Evolutionary conservation across 1,139 yeast species (phyloP).

Genomic region (Nematodospora anomalae): DNA sequence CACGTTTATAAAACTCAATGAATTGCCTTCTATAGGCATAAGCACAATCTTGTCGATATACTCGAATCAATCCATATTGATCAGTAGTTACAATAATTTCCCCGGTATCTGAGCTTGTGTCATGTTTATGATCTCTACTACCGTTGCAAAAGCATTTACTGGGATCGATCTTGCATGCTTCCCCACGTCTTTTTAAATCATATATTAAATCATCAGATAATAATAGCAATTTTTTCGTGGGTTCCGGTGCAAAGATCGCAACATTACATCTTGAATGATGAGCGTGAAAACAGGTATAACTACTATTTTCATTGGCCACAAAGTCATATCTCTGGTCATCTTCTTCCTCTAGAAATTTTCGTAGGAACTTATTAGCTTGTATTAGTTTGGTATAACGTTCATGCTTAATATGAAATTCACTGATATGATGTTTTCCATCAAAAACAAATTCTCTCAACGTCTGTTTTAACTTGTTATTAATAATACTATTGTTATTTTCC

Average conservation of each 20-base stretch:
- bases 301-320: constrained; percentile 48
- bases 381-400: constrained; percentile 31
- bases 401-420: constrained; percentile 33
- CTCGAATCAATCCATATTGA: constrained; percentile 67
- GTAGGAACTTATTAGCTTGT: constrained; percentile 35
- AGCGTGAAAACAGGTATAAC: constrained; percentile 73
- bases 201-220: constrained; percentile 77
- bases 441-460: constrained; percentile 36
- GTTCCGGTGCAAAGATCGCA: constrained; percentile 78
- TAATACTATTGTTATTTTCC: constrained; percentile 49
- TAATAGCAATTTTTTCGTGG: constrained; percentile 62
- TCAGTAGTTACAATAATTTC: constrained; percentile 76
- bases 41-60: constrained; percentile 79
- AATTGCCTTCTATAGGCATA: constrained; percentile 32
- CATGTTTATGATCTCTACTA: constrained; percentile 23
- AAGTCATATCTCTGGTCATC: constrained; percentile 25
- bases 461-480: constrained; percentile 37
- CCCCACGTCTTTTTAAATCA: constrained; percentile 49
- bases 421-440: constrained; percentile 38
- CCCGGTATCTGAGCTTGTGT: constrained; percentile 26
- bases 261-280: constrained; percentile 72
- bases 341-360: constrained; percentile 27
- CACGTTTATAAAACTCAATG: constrained; percentile 17
- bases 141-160: constrained; percentile 7
- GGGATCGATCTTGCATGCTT: constrained; percentile 13